Evolutionary conservation across 306 rosid species (phyloP), one percentile per base, ranked within the genome.

Genomic region (Luffa aegyptiaca): DNA sequence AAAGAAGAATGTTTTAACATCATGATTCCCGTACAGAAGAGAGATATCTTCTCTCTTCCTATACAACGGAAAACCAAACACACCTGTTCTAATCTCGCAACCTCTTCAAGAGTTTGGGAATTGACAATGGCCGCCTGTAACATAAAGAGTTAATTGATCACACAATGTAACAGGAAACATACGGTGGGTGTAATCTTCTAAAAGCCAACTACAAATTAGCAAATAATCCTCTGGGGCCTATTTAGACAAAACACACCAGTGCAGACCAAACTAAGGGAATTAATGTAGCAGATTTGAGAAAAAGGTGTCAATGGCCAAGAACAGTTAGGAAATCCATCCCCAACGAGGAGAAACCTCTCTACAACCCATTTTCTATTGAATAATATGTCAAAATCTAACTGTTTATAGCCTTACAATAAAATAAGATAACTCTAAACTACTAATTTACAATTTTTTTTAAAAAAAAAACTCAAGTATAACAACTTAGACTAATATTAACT

Each of bases 61-160:
- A n/a, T 12, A 35, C n/a, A 16, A 64, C 37, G 33, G 26, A 48
- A 80, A 89, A 64, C 37, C 41, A 69, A 84, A 81, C 75, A n/a
- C 82, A 94, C 98, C 98, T 94, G 87, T 90, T 94, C 98, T 82
- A 94, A 94, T 85, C 98, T 91, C 61, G 98, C 97, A 80, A 94
- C 98, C 87, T 94, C 98, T 88, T 94, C 98, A 79, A 94, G 97
- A 66, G 98, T 94, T 86, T 90, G 97, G 58, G 98, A 94, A 77
- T 91, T 94, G 84, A 94, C 98, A 77, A 94, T 94, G 82, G 98
- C 98, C 84, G 98, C 98, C 98, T 94, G 91, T 86, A 85, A 36
- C 36, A 61, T 12, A 33, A 46, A 59, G 26, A 58, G 57, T 20
- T 9, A 6, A 52, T 49, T 16, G n/a, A 52, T 75, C 46, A 36